phyloP scores from a whole-genome alignment of 352 stramenopile genomes.

The Ophiocytium majus region DNA sequence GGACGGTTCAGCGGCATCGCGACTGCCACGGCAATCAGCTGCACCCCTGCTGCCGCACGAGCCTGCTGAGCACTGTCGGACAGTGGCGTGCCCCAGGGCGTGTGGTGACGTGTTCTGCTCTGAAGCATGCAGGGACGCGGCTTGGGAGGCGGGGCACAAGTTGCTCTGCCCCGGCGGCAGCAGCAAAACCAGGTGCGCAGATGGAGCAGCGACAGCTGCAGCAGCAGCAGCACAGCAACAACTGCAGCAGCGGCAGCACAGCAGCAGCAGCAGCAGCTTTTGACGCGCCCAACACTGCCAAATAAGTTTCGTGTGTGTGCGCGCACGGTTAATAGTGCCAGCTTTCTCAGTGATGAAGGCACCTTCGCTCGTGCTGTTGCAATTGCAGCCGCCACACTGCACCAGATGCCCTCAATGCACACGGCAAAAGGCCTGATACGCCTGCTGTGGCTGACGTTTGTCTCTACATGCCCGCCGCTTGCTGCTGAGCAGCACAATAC shows the following conservation, averaged over 20 bases:
- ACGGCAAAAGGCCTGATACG: neutral
- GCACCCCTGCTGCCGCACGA: neutral
- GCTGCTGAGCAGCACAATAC: neutral
- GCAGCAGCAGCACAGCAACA: neutral
- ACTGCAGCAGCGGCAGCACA: neutral
- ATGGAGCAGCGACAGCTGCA: neutral
- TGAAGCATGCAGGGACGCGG: neutral
- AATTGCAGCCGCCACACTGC: no score
- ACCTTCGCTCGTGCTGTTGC: neutral
- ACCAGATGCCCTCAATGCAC: neutral
- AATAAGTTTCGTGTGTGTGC: no score
- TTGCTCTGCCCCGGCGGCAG: neutral
- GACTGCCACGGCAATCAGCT: neutral
- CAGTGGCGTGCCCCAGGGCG: neutral
- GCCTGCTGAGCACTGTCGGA: neutral
- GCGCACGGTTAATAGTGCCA: neutral
- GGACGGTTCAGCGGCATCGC: neutral
- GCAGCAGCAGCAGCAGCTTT: no score
- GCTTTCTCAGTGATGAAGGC: neutral
- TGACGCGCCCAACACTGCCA: no score
- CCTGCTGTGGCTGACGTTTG: neutral
- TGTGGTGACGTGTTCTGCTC: conserved; percentile 13
- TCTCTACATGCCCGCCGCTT: neutral
- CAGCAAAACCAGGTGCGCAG: neutral
- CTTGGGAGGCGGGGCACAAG: neutral